Conservation (phyloP, 169 alveolate genomes). For the Cryptosporidium muris region DNA sequence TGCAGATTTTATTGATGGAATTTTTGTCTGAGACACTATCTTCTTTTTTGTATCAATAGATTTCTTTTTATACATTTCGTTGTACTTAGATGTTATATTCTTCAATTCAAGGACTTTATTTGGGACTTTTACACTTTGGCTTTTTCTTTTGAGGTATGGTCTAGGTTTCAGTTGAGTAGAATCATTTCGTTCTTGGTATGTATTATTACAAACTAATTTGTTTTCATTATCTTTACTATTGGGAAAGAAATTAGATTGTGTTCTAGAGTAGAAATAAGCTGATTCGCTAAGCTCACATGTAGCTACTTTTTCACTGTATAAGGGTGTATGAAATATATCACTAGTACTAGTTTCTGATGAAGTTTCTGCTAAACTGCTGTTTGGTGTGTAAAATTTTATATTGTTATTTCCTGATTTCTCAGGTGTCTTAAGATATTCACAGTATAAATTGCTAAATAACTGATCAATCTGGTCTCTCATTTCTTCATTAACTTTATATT, state of each 20-base stretch:
- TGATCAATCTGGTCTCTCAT: no score
- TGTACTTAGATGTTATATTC: conserved; percentile 23
- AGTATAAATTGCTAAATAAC: no score
- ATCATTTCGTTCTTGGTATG: no score
- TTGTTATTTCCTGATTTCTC: background rate
- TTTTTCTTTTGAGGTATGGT: conserved; percentile 55
- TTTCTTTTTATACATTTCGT: conserved; percentile 27
- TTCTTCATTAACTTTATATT: no score
- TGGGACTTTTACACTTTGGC: conserved; percentile 45
- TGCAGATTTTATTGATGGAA: background rate
- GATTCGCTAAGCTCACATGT: background rate
- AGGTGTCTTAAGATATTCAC: background rate
- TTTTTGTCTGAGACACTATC: background rate
- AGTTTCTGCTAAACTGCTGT: conserved; percentile 5
- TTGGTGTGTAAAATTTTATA: conserved; percentile 30
- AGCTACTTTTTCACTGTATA: background rate
- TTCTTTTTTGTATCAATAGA: background rate
- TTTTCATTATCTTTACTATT: no score
- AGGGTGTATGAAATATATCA: conserved; percentile 18
- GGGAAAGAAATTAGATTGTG: no score
- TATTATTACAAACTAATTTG: no score
- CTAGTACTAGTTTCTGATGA: background rate
- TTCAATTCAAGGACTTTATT: conserved; percentile 31
- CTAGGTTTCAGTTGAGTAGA: conserved; percentile 16
- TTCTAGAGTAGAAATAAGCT: background rate